These are phyloP conservation scores for Neofusicoccum sp. DNA, from an alignment of 2,329 filamentous ascomycete genomes.

Conservation along the genomic window DNA sequence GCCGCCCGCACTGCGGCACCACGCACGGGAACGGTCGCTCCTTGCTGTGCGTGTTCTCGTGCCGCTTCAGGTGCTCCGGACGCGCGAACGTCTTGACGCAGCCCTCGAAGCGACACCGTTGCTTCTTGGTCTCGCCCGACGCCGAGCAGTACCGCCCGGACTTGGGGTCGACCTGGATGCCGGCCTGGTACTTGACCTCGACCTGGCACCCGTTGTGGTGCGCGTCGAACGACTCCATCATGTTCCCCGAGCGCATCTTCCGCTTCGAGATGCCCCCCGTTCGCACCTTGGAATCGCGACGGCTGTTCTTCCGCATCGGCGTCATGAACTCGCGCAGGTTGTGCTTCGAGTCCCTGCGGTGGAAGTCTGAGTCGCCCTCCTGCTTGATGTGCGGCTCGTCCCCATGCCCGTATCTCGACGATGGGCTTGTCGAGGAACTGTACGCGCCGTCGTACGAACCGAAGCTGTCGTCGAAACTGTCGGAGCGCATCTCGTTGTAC, in stretches of 20 bases:
- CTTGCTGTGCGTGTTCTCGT: constrained; percentile 28
- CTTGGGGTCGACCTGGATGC: constrained; percentile 21
- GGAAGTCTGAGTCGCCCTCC: constrained; percentile 25
- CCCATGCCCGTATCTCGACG: constrained; percentile 23
- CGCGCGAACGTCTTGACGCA: constrained; percentile 26
- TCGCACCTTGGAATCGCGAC: constrained; percentile 11
- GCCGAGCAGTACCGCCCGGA: constrained; percentile 15
- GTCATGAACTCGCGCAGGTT: constrained; percentile 26
- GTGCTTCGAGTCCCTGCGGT: constrained; percentile 22
- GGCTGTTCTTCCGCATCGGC: constrained; percentile 18
- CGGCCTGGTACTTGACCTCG: constrained; percentile 16
- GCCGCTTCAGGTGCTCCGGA: constrained; percentile 33
- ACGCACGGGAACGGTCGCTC: constrained; percentile 26
- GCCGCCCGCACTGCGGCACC: constrained; percentile 25
- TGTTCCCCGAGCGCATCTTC: constrained; percentile 11
- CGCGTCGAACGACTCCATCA: constrained; percentile 13
- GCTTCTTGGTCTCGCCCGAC: constrained; percentile 20
- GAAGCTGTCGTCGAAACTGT: constrained; percentile 19
- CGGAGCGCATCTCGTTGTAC: constrained; percentile 15
- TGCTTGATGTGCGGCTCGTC: constrained; percentile 22
- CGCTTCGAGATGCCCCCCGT: constrained; percentile 8
- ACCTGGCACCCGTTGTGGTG: constrained; percentile 16
- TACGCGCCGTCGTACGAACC: constrained; percentile 16
- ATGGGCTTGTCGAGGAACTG: constrained; percentile 21
- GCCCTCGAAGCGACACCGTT: constrained; percentile 10